Evolutionary conservation across 139 green algal species (phyloP).

Genomic region (Coccomyxa sp.): DNA sequence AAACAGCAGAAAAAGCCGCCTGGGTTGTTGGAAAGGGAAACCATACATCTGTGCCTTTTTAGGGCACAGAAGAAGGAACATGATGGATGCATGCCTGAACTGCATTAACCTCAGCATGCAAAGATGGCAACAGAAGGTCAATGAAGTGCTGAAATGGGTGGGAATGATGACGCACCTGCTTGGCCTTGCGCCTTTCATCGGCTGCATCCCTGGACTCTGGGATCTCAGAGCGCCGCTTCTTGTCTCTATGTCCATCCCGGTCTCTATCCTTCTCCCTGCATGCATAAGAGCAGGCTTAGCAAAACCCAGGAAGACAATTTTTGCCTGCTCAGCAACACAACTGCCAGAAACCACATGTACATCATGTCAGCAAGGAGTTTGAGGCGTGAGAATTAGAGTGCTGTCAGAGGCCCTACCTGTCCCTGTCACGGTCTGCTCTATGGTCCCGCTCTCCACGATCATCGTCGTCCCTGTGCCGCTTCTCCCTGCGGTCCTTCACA

Average conservation of each 20-base stretch:
- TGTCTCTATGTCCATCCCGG: neutral
- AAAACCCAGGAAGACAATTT: no score
- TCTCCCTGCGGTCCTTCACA: neutral
- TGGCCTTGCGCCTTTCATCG: neutral
- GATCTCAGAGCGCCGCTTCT: neutral
- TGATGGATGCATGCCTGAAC: neutral
- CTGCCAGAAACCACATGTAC: no score
- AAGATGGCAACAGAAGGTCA: neutral
- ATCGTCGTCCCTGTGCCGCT: neutral
- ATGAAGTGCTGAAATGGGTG: neutral
- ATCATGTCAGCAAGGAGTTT: no score
- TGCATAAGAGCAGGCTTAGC: no score
- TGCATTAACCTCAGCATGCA: neutral
- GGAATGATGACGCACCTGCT: neutral
- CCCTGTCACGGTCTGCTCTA: neutral
- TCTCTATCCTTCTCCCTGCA: no score
- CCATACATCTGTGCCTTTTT: neutral
- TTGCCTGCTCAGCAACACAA: no score
- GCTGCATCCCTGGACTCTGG: neutral
- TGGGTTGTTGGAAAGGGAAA: neutral
- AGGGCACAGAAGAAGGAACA: neutral
- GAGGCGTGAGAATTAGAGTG: neutral
- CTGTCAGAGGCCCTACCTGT: neutral
- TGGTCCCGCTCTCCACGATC: neutral
- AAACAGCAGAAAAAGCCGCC: neutral